Base-by-base conservation (phyloP, 2,329 filamentous ascomycete genomes). In the Penicillium sp. region DNA sequence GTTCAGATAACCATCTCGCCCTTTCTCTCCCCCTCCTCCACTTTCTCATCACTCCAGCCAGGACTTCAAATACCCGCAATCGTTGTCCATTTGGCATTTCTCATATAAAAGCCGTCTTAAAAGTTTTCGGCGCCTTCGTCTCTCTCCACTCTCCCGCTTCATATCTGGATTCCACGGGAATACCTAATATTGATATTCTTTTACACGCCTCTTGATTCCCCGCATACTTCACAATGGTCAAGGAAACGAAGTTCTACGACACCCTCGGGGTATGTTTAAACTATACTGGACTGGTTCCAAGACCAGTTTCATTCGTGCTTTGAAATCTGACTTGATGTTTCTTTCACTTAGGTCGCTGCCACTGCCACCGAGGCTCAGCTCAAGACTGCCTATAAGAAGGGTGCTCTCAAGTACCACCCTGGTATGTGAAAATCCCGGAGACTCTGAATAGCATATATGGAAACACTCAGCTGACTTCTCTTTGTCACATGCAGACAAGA, bases 371-470 rank as follows among this genome's bases (percentile, higher is more conserved):
- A 97, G 70, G 81, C 88, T 67, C 89, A 97, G 78, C 81, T 99
- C 65, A 97, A 94, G 82, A 92, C 93, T 72, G 92, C 93, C 37
- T 99, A 99, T 79, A 91, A 93, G 74, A 97, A 95, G 76, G 87
- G 90, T 57, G 94, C 94, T 21, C 83, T 99, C 62, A 92, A 88
- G 75, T 86, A 91, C 68, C 94, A 99, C 73, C 90, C 90, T 71
- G 89, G 89, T 93, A 92, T 88, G 68, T 96, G 19, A 33, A 17
- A 52, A 23, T 47, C 15, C 47, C 21, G 37, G 38, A 46, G 17
- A 27, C 40, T 38, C 19, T 38, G 66, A 68, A 37, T 54, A 69
- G 56, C 31, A 12, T 27, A 23, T 54, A 0, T 33, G 29, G 58
- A 27, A 57, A 40, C 40, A 49, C 27, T 60, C 31, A 40, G 48